Evolutionary conservation across 1,284 basidiomycete genomes (phyloP), one percentile per base, ranked within the genome.

Genomic region (Sphaerobolus stellatus): DNA sequence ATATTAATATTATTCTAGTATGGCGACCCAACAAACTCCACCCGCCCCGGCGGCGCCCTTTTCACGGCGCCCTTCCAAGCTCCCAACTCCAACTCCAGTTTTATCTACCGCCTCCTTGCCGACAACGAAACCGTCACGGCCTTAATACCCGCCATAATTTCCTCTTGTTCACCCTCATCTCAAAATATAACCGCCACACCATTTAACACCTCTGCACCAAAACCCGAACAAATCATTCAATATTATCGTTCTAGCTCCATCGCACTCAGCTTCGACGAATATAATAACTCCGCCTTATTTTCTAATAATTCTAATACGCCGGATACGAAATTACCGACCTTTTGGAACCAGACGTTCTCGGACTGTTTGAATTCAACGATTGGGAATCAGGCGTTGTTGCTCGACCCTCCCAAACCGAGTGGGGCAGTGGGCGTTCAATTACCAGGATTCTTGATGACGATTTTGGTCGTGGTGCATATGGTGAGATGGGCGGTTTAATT

Each of bases 291-390:
- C 0, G 70, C 73, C 48, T 70, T 72, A 16, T 66, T 80, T 27
- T 62, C 58, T 30, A 59, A 66, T 9, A 72, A 76, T 27, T 67
- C 72, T 28, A 73, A 69, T 28, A 71, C 74, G 1, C 68, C 79
- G 0, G 74, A 81, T 54, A 74, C 77, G 5, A 76, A 80, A 0
- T 61, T 86, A 1, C 81, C 80, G 0, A 60, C 64, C n/a, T 69
- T 69, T 56, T 66, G 80, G 31, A 78, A 86, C 62, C 64, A 65
- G 13, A 71, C 67, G 2, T 68, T 83, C 36, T 59, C 85, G 25
- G 63, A 72, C 44, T 84, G 83, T 57, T 56, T 87, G 44, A 83
- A 85, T 59, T 58, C 70, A 36, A 86, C 84, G 4, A 84, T 86
- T 56, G 83, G 80, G 2, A n/a, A n/a, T n/a, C n/a, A n/a, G n/a